Evolutionary conservation across 805 yeast species (phyloP), one percentile per base, ranked within the genome.

Genomic region (Candida mattraensis): DNA sequence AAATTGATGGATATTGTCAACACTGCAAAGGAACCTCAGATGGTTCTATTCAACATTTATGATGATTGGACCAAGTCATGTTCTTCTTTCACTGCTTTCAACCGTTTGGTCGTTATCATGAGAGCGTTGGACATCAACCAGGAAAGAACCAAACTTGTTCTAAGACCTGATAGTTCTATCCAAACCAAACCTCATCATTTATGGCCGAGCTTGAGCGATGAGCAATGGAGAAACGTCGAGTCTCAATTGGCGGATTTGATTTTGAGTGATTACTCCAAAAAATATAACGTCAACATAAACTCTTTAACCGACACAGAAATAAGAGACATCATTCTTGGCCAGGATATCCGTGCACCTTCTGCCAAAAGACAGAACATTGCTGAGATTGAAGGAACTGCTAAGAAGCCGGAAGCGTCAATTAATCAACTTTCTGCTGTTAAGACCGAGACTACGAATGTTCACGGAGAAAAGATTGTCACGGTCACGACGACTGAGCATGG

Each of bases 401-500:
- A 69, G 21, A 61, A 65, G 30, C 39, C 47, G 21, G 64, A 60
- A 10, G 63, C 63, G 13, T 40, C 52, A 2, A 68, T 67, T 10
- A 70, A 71, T 39, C 82, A 83, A 45, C 63, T 81, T 20, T 76
- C 88, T 0, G 93, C 95, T 0, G 72, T 82, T 48, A 88, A 87
- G 50, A 80, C 95, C 0, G 83, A 80, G 38, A 84, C 95, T 0
- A 80, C 80, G 17, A 93, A 87, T 54, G 95, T 86, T 2, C 97
- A 89, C 53, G 99, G 99, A 21, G 99, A 93, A 55, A 94, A 89
- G 51, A 91, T 93, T 51, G 83, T 85, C 26, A 91, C 96, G 0
- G 96, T 91, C 19, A 88, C 98, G 0, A 88, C 98, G 0, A 79
- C 89, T 12, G 78, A 78, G 44, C 89, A 85, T 55, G 99, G 88